Percentiles rank a stretch among this genome's conserved stretches.
These are phyloP conservation scores for Pelargonium citronellum DNA, from an alignment of 441 rosid species.

Conservation along the genomic window DNA sequence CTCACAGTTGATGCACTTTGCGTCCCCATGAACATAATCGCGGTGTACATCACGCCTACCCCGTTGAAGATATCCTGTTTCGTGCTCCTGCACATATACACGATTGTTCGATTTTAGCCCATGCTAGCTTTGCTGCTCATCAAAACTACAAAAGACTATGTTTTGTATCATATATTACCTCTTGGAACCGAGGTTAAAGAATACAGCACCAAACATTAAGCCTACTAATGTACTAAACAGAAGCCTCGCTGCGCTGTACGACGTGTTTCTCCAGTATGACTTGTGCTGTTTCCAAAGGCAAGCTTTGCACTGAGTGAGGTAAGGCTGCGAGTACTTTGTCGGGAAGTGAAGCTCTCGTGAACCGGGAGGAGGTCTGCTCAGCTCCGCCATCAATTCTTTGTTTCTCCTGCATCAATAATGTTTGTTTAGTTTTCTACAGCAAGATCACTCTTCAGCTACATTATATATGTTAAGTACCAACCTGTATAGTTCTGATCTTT, in stretches of 20 bases:
- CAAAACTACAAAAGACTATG: background rate
- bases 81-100: slow-evolving; percentile 22
- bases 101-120: no score
- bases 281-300: slow-evolving; percentile 74
- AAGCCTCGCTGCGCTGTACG: slow-evolving; percentile 64
- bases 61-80: slow-evolving; percentile 51
- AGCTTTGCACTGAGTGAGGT: slow-evolving; percentile 52
- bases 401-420: slow-evolving; percentile 47
- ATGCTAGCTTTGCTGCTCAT: background rate
- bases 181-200: no score
- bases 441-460: no score
- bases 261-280: slow-evolving; percentile 84
- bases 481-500: slow-evolving; percentile 58
- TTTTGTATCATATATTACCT: no score
- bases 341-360: slow-evolving; percentile 59
- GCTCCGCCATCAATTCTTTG: slow-evolving; percentile 51
- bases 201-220: slow-evolving; percentile 56
- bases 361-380: slow-evolving; percentile 50
- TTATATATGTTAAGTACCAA: slow-evolving; percentile 11
- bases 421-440: background rate
- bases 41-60: slow-evolving; percentile 60
- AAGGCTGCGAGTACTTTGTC: slow-evolving; percentile 50
- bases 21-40: slow-evolving; percentile 54
- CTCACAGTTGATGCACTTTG: slow-evolving; percentile 52
- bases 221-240: slow-evolving; percentile 53